These are phyloP conservation scores for Botryotinia narcissicola DNA, from an alignment of 2,329 filamentous ascomycete genomes.

Conservation along the genomic window DNA sequence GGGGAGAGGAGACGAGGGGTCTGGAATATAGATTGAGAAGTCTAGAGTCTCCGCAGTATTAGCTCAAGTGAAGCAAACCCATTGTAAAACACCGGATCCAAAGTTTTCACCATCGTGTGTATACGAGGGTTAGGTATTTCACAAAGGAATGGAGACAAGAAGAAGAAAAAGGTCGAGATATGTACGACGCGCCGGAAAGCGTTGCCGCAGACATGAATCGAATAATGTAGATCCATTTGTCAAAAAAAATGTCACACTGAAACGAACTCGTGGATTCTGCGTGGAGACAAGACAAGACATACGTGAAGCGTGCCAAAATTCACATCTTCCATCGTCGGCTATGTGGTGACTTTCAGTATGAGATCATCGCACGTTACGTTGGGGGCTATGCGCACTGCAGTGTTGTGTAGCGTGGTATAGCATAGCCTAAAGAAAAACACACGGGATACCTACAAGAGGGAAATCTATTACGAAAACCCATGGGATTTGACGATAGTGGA, in stretches of 20 bases:
- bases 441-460: no score
- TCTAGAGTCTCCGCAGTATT: not conserved
- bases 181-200: not conserved
- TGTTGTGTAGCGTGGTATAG: not conserved
- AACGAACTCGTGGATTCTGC: conserved; percentile 3
- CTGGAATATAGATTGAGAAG: not conserved
- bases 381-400: not conserved
- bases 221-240: not conserved
- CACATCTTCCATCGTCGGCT: not conserved
- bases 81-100: no score
- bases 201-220: not conserved
- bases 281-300: not conserved
- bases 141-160: not conserved
- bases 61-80: not conserved
- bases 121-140: not conserved
- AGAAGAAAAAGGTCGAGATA: not conserved
- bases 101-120: not conserved
- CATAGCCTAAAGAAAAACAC: not conserved
- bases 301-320: not conserved
- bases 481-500: not conserved
- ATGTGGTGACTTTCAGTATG: not conserved
- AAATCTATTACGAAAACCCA: not conserved
- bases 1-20: not conserved
- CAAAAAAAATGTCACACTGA: not conserved
- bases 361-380: not conserved